These are phyloP conservation scores for Orbilia brochopaga DNA, from an alignment of 2,329 filamentous ascomycete species.

Conservation along the genomic window DNA sequence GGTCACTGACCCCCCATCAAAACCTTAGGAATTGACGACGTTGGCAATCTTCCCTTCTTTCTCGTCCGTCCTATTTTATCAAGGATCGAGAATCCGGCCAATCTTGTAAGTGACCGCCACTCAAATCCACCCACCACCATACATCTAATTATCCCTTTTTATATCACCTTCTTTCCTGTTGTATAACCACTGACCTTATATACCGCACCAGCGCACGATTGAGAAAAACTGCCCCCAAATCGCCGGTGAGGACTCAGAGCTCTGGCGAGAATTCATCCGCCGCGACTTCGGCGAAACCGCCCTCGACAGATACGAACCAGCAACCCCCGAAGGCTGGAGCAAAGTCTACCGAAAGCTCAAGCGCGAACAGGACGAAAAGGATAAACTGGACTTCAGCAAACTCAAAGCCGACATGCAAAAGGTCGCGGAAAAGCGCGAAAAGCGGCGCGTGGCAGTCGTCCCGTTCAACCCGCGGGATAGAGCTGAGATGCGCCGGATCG, in stretches of 20 bases:
- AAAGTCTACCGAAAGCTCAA: conserved; percentile 69
- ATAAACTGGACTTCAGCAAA: conserved; percentile 26
- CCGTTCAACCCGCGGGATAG: conserved; percentile 18
- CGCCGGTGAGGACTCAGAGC: conserved; percentile 69
- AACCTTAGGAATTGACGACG: conserved; percentile 66
- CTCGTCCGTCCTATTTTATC: conserved; percentile 72
- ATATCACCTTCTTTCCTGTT: conserved; percentile 3
- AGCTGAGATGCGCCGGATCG: conserved; percentile 13
- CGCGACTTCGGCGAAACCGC: conserved; percentile 73
- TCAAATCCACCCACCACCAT: too few relatives aligned
- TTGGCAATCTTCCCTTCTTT: conserved; percentile 74
- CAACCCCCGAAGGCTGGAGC: conserved; percentile 75
- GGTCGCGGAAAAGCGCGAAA: conserved; percentile 21
- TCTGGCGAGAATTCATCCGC: conserved; percentile 81
- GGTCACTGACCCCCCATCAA: not conserved
- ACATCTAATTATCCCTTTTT: not conserved
- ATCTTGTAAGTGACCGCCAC: conserved; percentile 66
- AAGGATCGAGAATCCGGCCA: conserved; percentile 73
- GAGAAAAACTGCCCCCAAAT: conserved; percentile 80
- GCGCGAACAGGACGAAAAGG: conserved; percentile 52
- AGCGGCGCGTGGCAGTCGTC: conserved; percentile 26
- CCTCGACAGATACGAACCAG: conserved; percentile 68
- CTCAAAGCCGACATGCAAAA: conserved; percentile 31
- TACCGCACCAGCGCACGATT: conserved; percentile 62
- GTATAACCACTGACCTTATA: conserved; percentile 1